Percentiles rank a stretch among this genome's conserved stretches.
Conservation (phyloP, 2,329 filamentous ascomycete species). For the Blastomyces emzantsi region DNA sequence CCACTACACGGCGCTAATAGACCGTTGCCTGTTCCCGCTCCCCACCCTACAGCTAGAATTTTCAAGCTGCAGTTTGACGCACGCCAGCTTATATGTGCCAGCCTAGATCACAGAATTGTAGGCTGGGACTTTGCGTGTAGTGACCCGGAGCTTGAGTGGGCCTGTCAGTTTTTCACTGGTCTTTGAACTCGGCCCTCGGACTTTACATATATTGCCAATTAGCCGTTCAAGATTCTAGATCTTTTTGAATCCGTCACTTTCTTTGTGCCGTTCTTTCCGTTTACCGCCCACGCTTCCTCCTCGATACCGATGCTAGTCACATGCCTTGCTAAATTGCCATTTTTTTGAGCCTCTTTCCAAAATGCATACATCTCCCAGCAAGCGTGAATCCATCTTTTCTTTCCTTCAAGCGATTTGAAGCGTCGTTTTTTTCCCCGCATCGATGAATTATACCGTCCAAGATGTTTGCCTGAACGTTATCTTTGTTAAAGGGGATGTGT, state of each 20-base stretch:
- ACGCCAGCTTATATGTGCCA: conserved; percentile 86
- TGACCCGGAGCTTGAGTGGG: conserved; percentile 69
- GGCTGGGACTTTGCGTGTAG: conserved; percentile 96
- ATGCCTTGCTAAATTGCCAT: not conserved
- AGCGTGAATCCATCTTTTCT: not conserved
- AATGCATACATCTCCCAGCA: not conserved
- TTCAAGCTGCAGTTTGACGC: conserved; percentile 98
- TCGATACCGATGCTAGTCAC: not conserved
- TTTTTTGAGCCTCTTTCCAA: not conserved
- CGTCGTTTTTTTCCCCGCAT: not conserved
- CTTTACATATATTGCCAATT: not conserved
- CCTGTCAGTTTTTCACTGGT: conserved; percentile 63
- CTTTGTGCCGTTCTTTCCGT: not conserved
- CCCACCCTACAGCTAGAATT: conserved; percentile 51
- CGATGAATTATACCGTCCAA: not conserved
- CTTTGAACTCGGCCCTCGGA: conserved; percentile 21
- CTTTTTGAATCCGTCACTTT: no score
- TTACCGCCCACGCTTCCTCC: not conserved
- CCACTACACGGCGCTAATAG: conserved; percentile 19
- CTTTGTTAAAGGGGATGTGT: not conserved
- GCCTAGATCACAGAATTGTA: conserved; percentile 82
- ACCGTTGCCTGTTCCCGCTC: conserved; percentile 27
- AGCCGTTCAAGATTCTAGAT: not conserved
- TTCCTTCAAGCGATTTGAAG: not conserved
- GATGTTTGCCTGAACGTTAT: not conserved